Conservation (phyloP, 2,329 filamentous ascomycete genomes). For the Thelonectria blattea region DNA sequence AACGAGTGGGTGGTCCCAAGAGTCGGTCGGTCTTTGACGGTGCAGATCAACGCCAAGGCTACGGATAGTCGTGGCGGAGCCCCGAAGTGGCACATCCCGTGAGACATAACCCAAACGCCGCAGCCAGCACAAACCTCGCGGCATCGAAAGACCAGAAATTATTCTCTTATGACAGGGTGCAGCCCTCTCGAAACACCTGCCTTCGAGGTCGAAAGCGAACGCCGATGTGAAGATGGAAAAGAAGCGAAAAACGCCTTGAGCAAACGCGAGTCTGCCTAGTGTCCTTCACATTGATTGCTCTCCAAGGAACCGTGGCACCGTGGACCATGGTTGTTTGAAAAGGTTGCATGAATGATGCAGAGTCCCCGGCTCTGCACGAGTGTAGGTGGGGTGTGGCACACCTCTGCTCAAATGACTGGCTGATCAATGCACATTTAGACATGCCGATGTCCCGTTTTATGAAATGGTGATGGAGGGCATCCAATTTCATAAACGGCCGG, state of each 20-base stretch:
- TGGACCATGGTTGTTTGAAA: conserved; percentile 11
- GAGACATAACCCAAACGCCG: conserved; percentile 15
- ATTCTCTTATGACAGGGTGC: not conserved
- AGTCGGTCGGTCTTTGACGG: conserved; percentile 4
- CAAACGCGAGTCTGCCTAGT: conserved; percentile 14
- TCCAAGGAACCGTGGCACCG: conserved; percentile 6
- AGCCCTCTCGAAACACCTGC: not conserved
- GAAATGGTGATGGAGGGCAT: conserved; percentile 13
- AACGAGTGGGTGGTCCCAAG: not conserved
- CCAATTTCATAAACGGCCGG: conserved; percentile 17
- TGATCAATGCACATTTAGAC: conserved; percentile 12
- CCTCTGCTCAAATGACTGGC: conserved; percentile 7
- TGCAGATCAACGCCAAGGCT: conserved; percentile 17
- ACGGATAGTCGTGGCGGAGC: conserved; percentile 1
- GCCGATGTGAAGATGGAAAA: conserved; percentile 7
- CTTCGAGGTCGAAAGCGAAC: not conserved
- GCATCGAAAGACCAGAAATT: conserved; percentile 11
- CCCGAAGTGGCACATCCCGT: conserved; percentile 12
- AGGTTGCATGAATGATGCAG: conserved; percentile 17
- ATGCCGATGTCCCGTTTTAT: conserved; percentile 5
- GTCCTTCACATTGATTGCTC: conserved; percentile 19
- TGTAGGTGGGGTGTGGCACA: not conserved
- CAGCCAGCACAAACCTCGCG: conserved; percentile 9
- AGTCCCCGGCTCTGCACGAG: conserved; percentile 8
- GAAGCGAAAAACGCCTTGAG: conserved; percentile 10